These are phyloP conservation scores for Chrysosporium keratinophilum DNA, from an alignment of 2,329 filamentous ascomycete species.

Conservation along the genomic window DNA sequence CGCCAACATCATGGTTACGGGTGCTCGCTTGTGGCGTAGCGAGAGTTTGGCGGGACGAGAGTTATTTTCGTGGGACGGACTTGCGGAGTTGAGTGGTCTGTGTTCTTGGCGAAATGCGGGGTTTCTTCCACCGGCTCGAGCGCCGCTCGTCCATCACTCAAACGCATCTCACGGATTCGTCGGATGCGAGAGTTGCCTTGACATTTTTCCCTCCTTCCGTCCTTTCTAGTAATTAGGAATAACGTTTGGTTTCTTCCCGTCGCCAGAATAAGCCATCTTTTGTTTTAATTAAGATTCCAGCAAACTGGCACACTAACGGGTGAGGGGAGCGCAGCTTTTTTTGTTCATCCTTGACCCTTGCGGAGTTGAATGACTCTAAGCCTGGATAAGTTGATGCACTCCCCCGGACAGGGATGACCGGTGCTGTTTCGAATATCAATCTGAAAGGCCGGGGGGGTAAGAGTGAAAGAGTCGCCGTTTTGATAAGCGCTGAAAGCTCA, in stretches of 20 bases:
- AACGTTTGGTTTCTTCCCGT: neutral
- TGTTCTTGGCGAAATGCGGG: neutral
- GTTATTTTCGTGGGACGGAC: neutral
- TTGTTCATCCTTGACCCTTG: neutral
- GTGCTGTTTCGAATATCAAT: neutral
- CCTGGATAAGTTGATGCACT: neutral
- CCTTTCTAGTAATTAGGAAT: neutral
- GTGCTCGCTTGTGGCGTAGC: constrained; percentile 5
- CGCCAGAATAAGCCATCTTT: neutral
- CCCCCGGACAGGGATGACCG: neutral
- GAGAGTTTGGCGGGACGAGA: neutral
- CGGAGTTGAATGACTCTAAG: neutral
- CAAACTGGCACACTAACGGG: neutral
- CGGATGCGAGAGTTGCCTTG: too few species aligned
- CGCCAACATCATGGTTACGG: neutral
- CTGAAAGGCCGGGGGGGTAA: neutral
- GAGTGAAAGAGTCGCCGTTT: neutral
- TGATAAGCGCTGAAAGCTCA: neutral
- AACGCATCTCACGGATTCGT: too few species aligned
- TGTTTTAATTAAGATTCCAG: neutral
- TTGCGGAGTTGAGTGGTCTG: neutral
- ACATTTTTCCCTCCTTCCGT: too few species aligned
- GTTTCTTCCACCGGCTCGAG: neutral
- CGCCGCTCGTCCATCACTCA: too few species aligned
- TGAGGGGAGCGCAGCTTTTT: neutral